A percentile compares a stretch with the other conserved stretches of the same genome.
Conservation (phyloP, 108 stramenopile species). For the Ochromonas danica region DNA sequence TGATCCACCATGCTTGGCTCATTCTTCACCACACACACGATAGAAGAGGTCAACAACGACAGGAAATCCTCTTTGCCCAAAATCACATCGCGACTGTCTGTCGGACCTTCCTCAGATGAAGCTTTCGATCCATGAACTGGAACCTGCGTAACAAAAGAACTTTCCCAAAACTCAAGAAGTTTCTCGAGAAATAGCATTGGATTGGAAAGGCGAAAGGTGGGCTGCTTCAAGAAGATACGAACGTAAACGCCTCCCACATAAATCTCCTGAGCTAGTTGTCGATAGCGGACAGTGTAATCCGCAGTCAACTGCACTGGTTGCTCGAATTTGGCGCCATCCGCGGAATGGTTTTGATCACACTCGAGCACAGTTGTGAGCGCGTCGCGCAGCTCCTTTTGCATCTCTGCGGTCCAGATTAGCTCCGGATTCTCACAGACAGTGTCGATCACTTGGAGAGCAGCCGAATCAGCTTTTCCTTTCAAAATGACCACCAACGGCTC, state of each 20-base stretch:
- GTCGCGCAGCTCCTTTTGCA: slow-evolving; percentile 64
- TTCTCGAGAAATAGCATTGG: slow-evolving; percentile 66
- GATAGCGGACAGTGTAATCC: slow-evolving; percentile 52
- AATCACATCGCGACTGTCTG: slow-evolving; percentile 1
- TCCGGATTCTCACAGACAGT: slow-evolving; percentile 63
- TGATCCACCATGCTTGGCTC: slow-evolving; percentile 25
- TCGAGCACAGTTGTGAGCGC: slow-evolving; percentile 53
- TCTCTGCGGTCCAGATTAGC: slow-evolving; percentile 69
- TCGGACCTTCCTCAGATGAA: background rate
- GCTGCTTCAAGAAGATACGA: slow-evolving; percentile 71
- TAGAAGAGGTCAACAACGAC: slow-evolving; percentile 30
- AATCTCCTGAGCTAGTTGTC: slow-evolving; percentile 61
- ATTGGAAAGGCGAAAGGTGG: slow-evolving; percentile 70
- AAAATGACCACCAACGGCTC: background rate
- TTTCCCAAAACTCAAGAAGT: slow-evolving; percentile 27
- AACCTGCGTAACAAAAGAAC: slow-evolving; percentile 23
- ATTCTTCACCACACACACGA: slow-evolving; percentile 30
- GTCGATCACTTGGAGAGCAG: slow-evolving; percentile 17
- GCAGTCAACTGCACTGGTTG: slow-evolving; percentile 44
- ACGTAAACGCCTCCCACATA: slow-evolving; percentile 74
- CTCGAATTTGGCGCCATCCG: background rate
- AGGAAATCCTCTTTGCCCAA: slow-evolving; percentile 36
- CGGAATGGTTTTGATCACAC: background rate
- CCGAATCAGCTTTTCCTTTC: background rate
- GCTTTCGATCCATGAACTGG: background rate